Evolutionary conservation across 108 stramenopile genomes (phyloP).

Genomic region (Aurantiochytrium sp.): DNA sequence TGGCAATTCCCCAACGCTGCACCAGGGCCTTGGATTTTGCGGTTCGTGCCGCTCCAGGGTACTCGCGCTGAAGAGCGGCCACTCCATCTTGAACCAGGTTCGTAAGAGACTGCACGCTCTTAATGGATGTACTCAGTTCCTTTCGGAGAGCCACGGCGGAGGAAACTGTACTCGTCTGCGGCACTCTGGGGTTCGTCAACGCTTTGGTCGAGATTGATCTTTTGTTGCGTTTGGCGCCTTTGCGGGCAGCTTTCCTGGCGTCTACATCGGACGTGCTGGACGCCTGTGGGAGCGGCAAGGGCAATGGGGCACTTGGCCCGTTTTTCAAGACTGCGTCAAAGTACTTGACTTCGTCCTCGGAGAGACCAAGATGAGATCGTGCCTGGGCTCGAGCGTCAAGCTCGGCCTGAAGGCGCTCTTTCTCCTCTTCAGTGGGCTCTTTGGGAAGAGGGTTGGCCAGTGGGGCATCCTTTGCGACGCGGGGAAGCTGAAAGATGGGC

Average conservation of each 20-base stretch:
- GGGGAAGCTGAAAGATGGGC: not conserved
- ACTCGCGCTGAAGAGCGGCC: not conserved
- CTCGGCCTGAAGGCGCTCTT: not conserved
- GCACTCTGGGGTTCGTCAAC: not conserved
- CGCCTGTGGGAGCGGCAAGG: no score
- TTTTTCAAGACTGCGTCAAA: not conserved
- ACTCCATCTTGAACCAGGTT: not conserved
- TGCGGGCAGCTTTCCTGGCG: no score
- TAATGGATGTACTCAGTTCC: not conserved
- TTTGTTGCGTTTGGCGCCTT: no score
- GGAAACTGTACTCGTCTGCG: not conserved
- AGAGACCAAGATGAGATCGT: not conserved
- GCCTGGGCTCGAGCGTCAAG: not conserved
- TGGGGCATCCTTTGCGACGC: not conserved
- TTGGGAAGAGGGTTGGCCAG: not conserved
- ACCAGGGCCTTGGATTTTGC: not conserved
- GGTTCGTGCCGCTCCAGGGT: not conserved
- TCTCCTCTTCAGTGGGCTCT: conserved; percentile 7
- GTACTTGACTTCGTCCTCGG: not conserved
- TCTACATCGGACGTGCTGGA: no score
- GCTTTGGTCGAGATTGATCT: no score
- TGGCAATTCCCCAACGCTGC: not conserved
- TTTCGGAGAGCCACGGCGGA: not conserved
- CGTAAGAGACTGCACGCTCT: not conserved
- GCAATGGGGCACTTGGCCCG: not conserved